These are phyloP conservation scores for Ettlia oleoabundans DNA, from an alignment of 139 green algal genomes.

Conservation along the genomic window DNA sequence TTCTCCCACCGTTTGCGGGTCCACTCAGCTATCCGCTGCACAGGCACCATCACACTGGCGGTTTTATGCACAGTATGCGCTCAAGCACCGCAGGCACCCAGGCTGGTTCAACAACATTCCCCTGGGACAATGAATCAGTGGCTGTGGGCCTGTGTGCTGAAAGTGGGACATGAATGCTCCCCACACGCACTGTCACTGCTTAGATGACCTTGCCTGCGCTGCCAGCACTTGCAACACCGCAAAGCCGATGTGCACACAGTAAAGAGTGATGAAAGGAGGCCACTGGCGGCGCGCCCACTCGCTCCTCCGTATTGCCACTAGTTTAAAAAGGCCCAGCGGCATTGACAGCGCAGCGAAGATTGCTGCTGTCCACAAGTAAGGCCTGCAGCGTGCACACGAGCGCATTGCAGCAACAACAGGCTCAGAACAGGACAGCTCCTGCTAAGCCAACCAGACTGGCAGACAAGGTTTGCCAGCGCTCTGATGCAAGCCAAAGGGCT, in stretches of 20 bases:
- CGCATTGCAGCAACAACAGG: not conserved
- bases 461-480: too few species aligned
- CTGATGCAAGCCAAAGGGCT: too few species aligned
- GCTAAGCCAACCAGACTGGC: too few species aligned
- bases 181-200: too few species aligned
- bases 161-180: too few species aligned
- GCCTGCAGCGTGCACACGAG: conserved; percentile 4
- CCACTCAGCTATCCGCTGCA: conserved; percentile 56
- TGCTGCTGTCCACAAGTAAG: conserved; percentile 5
- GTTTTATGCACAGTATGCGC: too few species aligned
- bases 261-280: conserved; percentile 57
- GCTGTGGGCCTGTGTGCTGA: too few species aligned
- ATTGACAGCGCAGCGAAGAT: not conserved
- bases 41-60: too few species aligned
- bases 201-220: too few species aligned
- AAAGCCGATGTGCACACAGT: conserved; percentile 57
- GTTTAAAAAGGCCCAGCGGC: conserved; percentile 7
- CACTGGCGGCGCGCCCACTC: conserved; percentile 56
- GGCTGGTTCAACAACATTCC: too few species aligned
- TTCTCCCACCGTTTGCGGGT: conserved; percentile 61
- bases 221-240: conserved; percentile 45
- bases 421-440: not conserved
- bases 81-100: too few species aligned
- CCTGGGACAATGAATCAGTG: too few species aligned
- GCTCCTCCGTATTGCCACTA: conserved; percentile 1